Conservation (phyloP, 148 eudicot genomes). For the Gaultheria prostrata region DNA sequence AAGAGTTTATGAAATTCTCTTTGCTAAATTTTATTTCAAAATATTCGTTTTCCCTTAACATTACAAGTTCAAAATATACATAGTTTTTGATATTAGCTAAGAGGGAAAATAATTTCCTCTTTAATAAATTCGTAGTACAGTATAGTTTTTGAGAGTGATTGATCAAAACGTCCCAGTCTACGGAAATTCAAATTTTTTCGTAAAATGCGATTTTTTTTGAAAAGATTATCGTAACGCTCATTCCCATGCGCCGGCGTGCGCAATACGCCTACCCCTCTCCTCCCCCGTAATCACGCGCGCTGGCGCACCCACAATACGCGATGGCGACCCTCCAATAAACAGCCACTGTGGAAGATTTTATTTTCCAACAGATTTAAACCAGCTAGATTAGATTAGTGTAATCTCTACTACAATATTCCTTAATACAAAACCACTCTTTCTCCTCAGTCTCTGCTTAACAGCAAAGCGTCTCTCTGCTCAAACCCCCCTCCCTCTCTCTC, state of each 20-base stretch:
- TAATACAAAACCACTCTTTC: not conserved
- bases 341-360: not conserved
- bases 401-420: not conserved
- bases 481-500: slow-evolving; percentile 8
- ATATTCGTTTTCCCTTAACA: too few species aligned
- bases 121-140: too few species aligned
- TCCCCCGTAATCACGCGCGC: slow-evolving; percentile 5
- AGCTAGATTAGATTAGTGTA: not conserved
- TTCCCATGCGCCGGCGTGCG: not conserved
- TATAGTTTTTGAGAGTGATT: too few species aligned
- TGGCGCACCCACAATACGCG: not conserved
- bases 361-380: too few species aligned
- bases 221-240: not conserved
- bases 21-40: too few species aligned
- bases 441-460: slow-evolving; percentile 9
- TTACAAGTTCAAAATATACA: too few species aligned
- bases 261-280: not conserved
- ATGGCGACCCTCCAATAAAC: not conserved
- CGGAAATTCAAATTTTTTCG: not conserved
- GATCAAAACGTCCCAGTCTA: too few species aligned
- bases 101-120: too few species aligned
- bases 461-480: slow-evolving; percentile 25
- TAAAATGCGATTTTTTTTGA: not conserved
- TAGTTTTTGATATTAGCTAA: too few species aligned
- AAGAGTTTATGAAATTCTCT: too few species aligned